Evolutionary conservation across 1,284 basidiomycete species (phyloP).

Genomic region (Lentinula novae-zelandiae): DNA sequence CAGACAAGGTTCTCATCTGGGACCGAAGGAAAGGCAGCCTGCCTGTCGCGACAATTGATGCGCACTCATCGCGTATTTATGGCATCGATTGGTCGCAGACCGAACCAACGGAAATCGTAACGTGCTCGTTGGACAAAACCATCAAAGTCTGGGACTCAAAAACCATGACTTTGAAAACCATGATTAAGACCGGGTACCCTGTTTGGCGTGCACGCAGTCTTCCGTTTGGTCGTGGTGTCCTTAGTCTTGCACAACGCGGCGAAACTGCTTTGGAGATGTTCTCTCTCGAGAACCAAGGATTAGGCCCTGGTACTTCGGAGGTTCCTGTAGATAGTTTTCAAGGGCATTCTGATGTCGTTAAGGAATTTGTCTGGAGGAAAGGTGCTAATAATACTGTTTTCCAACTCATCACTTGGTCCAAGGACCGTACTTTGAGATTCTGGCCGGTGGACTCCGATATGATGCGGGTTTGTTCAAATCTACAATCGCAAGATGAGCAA

Average conservation of each 20-base stretch:
- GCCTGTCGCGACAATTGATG: slow-evolving; percentile 72
- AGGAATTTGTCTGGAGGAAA: slow-evolving; percentile 96
- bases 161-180: slow-evolving; percentile 30
- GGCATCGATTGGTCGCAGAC: slow-evolving; percentile 92
- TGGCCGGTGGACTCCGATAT: slow-evolving; percentile 82
- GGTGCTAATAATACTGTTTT: slow-evolving; percentile 70
- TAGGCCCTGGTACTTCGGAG: slow-evolving; percentile 15
- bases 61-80: slow-evolving; percentile 88
- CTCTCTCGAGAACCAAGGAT: slow-evolving; percentile 29
- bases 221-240: slow-evolving; percentile 88
- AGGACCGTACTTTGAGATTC: slow-evolving; percentile 88
- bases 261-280: slow-evolving; percentile 88
- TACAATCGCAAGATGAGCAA: slow-evolving; percentile 1
- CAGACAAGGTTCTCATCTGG: slow-evolving; percentile 82
- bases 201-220: slow-evolving; percentile 93
- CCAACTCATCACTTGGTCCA: slow-evolving; percentile 96
- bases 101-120: slow-evolving; percentile 74
- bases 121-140: slow-evolving; percentile 89
- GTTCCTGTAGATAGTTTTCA: slow-evolving; percentile 75
- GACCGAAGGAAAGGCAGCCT: slow-evolving; percentile 91
- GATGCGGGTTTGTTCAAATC: slow-evolving; percentile 47
- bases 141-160: slow-evolving; percentile 82
- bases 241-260: slow-evolving; percentile 89
- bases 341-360: slow-evolving; percentile 91
- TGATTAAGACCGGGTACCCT: slow-evolving; percentile 79